Evolutionary conservation across 768 basidiomycete genomes (phyloP), one percentile per base, ranked within the genome.

Genomic region (Cyclocybe aegerita): DNA sequence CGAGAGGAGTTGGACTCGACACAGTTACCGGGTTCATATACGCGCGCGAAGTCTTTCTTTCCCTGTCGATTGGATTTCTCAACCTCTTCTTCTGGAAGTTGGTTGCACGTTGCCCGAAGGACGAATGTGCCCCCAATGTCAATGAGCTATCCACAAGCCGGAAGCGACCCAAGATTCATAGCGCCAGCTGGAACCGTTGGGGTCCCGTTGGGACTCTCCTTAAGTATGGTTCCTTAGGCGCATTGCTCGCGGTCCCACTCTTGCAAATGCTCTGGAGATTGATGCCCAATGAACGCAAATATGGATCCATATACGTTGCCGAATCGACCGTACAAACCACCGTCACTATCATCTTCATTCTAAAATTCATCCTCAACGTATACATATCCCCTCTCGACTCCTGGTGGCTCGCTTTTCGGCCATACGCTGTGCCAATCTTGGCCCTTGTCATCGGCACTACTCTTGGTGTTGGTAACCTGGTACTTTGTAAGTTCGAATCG

Each of bases 31-130:
- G 68, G 10, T 70, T 83, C 34, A 66, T 79, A 31, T 73, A 70
- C 45, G 65, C 78, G 4, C 81, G 87, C 34, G 89, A 90, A 62
- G 68, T 84, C 29, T 69, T 77, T 43, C 72, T 83, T 51, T 71
- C 82, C 9, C 56, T 88, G 15, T 79, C 86, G 8, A 62, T 78
- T 38, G 83, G 82, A 4, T 68, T 81, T 38, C 76, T 83, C 34
- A 82, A 82, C 59, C 60, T 90, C 11, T 89, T 83, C 60, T 82
- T 82, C 54, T 91, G 89, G 89, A 68, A 67, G 35, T 79, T 83
- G 52, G 82, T 85, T 37, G 76, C 80, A 11, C 73, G 74, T 50
- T 75, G 82, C 43, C 83, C 86, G n/a, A 64, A 63, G 32, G 73
- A 67, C 52, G 80, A 78, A 32, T 31, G 46, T 29, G 33, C 36